Percentiles rank a stretch among this genome's conserved stretches.
Evolutionary conservation across 2,329 filamentous ascomycete species (phyloP).

Genomic region (Scedosporium minutisporum): DNA sequence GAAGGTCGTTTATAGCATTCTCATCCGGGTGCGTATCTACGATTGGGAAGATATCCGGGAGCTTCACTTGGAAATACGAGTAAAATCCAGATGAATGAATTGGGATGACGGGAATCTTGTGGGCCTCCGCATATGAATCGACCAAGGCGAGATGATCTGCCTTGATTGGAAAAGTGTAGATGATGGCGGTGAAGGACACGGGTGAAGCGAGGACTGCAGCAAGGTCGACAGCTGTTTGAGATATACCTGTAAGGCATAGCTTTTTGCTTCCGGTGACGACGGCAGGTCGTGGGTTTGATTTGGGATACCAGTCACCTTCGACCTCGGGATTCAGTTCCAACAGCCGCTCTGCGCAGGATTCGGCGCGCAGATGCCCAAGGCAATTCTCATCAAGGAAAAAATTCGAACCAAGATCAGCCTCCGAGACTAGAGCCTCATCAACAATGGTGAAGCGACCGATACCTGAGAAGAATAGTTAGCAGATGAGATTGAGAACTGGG

Average conservation of each 20-base stretch:
- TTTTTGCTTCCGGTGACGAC: slow-evolving; percentile 3
- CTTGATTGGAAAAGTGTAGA: slow-evolving; percentile 43
- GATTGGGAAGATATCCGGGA: slow-evolving; percentile 77
- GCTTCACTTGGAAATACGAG: slow-evolving; percentile 70
- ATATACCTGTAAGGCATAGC: slow-evolving; percentile 2
- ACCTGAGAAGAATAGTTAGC: slow-evolving; percentile 32
- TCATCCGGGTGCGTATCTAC: slow-evolving; percentile 93
- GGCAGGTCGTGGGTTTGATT: slow-evolving; percentile 26
- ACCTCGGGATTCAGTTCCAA: slow-evolving; percentile 91
- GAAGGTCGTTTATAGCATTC: slow-evolving; percentile 73
- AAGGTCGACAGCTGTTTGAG: slow-evolving; percentile 22
- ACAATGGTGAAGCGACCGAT: slow-evolving; percentile 88
- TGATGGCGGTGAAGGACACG: slow-evolving; percentile 39
- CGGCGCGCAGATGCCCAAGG: slow-evolving; percentile 67
- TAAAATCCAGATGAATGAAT: slow-evolving; percentile 90
- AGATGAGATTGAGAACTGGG: not conserved
- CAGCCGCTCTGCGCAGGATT: slow-evolving; percentile 67
- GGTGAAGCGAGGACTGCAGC: slow-evolving; percentile 29
- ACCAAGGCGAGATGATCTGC: slow-evolving; percentile 33
- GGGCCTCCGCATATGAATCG: slow-evolving; percentile 36
- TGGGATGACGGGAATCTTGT: slow-evolving; percentile 66
- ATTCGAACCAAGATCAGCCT: slow-evolving; percentile 85
- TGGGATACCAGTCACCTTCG: slow-evolving; percentile 59
- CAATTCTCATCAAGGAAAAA: slow-evolving; percentile 84
- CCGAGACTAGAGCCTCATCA: slow-evolving; percentile 66